Percentiles rank a stretch among this genome's conserved stretches.
These are phyloP conservation scores for Cladophialophora psammophila DNA, from an alignment of 2,329 filamentous ascomycete genomes.

Conservation along the genomic window DNA sequence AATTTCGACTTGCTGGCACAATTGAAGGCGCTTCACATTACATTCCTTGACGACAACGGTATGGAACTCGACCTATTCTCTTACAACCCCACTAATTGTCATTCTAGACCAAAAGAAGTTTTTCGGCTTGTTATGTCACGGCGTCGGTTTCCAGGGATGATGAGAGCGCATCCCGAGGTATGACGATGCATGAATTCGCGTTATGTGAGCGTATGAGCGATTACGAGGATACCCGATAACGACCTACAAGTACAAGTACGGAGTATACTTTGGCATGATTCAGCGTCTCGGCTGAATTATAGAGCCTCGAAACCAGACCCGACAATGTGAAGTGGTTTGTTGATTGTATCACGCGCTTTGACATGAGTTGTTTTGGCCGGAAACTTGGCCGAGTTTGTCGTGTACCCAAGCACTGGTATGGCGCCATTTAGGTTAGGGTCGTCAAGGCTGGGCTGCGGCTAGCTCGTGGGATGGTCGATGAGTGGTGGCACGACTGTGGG, in stretches of 20 bases:
- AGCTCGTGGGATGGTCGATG: background rate
- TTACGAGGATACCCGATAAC: conserved; percentile 19
- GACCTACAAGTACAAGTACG: conserved; percentile 6
- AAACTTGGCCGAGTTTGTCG: background rate
- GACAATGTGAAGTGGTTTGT: background rate
- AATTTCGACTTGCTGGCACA: conserved; percentile 52
- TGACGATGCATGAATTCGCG: conserved; percentile 10
- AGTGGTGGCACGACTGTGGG: background rate
- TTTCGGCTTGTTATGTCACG: conserved; percentile 34
- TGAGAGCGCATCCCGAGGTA: conserved; percentile 12
- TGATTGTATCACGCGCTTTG: background rate
- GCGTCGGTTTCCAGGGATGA: conserved; percentile 34
- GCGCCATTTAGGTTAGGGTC: background rate
- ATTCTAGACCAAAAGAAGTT: conserved; percentile 34
- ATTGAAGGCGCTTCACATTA: conserved; percentile 49
- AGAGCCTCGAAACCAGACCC: background rate
- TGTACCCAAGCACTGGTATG: background rate
- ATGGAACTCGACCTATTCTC: background rate
- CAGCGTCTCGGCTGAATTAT: background rate
- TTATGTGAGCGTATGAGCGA: conserved; percentile 29
- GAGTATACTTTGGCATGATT: background rate
- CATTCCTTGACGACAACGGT: conserved; percentile 52
- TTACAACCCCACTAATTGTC: conserved; percentile 1
- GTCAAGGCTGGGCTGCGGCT: background rate
- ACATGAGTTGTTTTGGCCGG: background rate